Base-by-base conservation (phyloP, 192 early-diverging fungal genomes). In the Entomortierella chlamydospora region DNA sequence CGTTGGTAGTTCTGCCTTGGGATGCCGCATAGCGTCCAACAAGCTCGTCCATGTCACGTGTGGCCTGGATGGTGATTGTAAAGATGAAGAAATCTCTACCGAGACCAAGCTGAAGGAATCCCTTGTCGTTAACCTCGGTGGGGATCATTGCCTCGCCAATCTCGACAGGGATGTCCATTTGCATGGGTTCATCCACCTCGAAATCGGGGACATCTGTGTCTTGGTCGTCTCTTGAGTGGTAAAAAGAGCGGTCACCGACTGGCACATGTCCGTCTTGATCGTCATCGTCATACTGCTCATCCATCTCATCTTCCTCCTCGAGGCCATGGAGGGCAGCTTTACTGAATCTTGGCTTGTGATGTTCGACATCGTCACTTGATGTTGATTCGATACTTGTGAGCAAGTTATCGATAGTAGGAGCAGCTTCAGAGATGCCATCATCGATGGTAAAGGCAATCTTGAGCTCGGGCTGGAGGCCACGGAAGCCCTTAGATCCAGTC, bases 361-460 rank as follows among this genome's bases (percentile, higher is more conserved):
- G 54, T 17, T 57, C 65, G 18, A 64, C 28, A 9, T 78, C 73
- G 10, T 78, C 73, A 12, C 73, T 59, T 25, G 72, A 68, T 26
- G 53, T 42, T 25, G 67, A 70, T 12, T 79, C 76, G 51, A 79
- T 79, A 34, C 76, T 79, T 51, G 76, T 79, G 53, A 79, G 49
- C 53, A 79, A 60, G 8, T 50, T 79, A 11, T 79, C 76, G 22
- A 79, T 70, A 17, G 76, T 79, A 5, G 76, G 76, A 20, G 67
- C 49, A n/a, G 57, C 62, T 13, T 70, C 76, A 18, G 55, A n/a
- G 51, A 79, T 70, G 43, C 76, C 76, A 23, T 70, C 63, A 15
- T 79, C 76, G 25, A 79, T 79, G 2, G 76, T 73, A 26, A 84
- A 84, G 4, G 65, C 68, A 56, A 84, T 79, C 57, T 81, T 81